A percentile compares a stretch with the other conserved stretches of the same genome.
Evolutionary conservation across 2,329 filamentous ascomycete genomes (phyloP).

Genomic region (Epichloe sylvatica): DNA sequence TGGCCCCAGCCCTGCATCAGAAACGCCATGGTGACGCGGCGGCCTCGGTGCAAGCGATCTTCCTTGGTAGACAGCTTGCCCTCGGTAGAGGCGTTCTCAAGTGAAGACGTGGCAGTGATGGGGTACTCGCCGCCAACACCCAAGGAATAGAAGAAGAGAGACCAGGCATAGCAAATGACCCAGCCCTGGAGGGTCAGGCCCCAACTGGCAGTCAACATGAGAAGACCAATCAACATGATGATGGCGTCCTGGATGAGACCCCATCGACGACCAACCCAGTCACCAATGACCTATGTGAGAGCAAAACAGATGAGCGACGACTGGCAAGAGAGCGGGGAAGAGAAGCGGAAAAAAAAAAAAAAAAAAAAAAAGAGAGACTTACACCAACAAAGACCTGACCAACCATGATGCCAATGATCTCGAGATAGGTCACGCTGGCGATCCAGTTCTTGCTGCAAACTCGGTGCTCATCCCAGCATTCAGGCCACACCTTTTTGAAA

Average conservation of each 20-base stretch:
- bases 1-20: constrained; percentile 98
- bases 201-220: constrained; percentile 89
- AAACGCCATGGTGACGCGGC: constrained; percentile 91
- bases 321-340: neutral
- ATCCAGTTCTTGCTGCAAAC: constrained; percentile 72
- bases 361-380: constrained; percentile 15
- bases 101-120: constrained; percentile 89
- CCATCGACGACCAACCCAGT: constrained; percentile 80
- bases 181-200: constrained; percentile 76
- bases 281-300: constrained; percentile 35
- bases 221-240: constrained; percentile 86
- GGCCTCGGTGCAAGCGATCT: constrained; percentile 86
- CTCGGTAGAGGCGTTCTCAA: constrained; percentile 78
- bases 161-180: constrained; percentile 95
- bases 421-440: constrained; percentile 73
- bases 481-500: constrained; percentile 59
- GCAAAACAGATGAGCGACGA: constrained; percentile 10
- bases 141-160: constrained; percentile 63
- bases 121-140: constrained; percentile 80
- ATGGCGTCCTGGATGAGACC: constrained; percentile 86
- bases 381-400: constrained; percentile 82
- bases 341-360: neutral
- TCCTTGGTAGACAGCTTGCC: constrained; percentile 82
- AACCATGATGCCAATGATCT: constrained; percentile 88
- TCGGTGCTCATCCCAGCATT: constrained; percentile 57